Evolutionary conservation across 139 green algal genomes (phyloP).

Genomic region (Chloropicon primus): DNA sequence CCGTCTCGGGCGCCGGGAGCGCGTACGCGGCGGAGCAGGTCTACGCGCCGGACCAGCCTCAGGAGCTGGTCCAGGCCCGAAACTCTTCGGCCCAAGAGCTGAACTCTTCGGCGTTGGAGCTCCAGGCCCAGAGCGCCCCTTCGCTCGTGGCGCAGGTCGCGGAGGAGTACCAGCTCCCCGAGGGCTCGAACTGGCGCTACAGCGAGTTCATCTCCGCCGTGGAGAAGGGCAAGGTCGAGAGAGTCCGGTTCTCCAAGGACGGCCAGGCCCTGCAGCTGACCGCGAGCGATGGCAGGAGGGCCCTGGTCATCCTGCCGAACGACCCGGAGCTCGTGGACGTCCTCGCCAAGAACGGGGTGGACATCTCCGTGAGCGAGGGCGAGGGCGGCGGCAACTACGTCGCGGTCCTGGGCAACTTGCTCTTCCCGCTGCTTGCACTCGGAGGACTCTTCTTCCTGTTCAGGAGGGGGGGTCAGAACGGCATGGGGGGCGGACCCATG

Average conservation of each 20-base stretch:
- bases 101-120: too few species aligned
- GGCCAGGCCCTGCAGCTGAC: slow-evolving; percentile 72
- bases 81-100: too few species aligned
- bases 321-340: slow-evolving; percentile 86
- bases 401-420: slow-evolving; percentile 90
- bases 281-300: slow-evolving; percentile 55
- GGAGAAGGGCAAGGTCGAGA: slow-evolving; percentile 86
- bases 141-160: background rate
- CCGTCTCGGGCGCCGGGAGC: background rate
- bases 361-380: slow-evolving; percentile 82
- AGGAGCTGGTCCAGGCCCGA: too few species aligned
- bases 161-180: slow-evolving; percentile 32
- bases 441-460: slow-evolving; percentile 98
- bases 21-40: background rate
- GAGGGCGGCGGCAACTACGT: slow-evolving; percentile 85
- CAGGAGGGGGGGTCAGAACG: slow-evolving; percentile 26
- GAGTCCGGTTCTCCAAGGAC: slow-evolving; percentile 96
- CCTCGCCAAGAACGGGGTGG: slow-evolving; percentile 74
- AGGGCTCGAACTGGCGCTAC: slow-evolving; percentile 96
- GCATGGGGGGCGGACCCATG: slow-evolving; percentile 24
- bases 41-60: background rate
- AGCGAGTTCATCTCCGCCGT: slow-evolving; percentile 93
- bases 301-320: slow-evolving; percentile 63
- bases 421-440: slow-evolving; percentile 97
- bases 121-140: slow-evolving; percentile 1